phyloP scores from a whole-genome alignment of 1,139 yeast species.

The Saccharomyces hybrid region DNA sequence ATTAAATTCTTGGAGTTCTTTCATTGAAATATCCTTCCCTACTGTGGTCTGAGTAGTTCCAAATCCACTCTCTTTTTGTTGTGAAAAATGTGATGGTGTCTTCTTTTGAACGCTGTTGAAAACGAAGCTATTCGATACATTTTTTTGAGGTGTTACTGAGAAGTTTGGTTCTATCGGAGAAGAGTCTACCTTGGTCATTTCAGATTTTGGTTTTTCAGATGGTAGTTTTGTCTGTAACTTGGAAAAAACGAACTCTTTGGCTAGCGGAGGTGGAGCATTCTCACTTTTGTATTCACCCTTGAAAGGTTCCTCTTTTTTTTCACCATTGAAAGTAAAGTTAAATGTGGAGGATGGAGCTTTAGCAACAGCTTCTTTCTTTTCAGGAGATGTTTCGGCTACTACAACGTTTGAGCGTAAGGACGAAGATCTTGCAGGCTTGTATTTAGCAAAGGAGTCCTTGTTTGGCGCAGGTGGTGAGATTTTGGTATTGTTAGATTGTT shows the following conservation, averaged over 20 bases:
- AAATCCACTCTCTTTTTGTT: not conserved
- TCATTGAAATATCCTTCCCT: not conserved
- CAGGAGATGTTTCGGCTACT: conserved; percentile 15
- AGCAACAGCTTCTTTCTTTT: conserved; percentile 1
- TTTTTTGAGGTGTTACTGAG: not conserved
- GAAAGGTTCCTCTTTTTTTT: not conserved
- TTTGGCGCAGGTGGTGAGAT: conserved; percentile 7
- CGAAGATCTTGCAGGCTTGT: conserved; percentile 33
- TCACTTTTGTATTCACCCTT: not conserved
- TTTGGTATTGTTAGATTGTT: conserved; percentile 1
- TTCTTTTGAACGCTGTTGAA: not conserved
- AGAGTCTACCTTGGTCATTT: not conserved
- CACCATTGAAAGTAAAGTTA: not conserved
- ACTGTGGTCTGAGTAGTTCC: not conserved
- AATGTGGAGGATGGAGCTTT: not conserved
- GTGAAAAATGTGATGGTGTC: not conserved
- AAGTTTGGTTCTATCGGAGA: not conserved
- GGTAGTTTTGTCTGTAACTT: not conserved
- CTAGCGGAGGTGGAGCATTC: not conserved
- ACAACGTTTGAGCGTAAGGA: conserved; percentile 31
- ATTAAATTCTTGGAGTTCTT: conserved; percentile 7
- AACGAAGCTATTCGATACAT: not conserved
- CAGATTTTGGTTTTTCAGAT: not conserved
- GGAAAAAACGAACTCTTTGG: not conserved
- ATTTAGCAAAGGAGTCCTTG: conserved; percentile 4